A percentile compares a stretch with the other conserved stretches of the same genome.
Conservation (phyloP, 306 rosid genomes). For the Fragaria vesca region DNA sequence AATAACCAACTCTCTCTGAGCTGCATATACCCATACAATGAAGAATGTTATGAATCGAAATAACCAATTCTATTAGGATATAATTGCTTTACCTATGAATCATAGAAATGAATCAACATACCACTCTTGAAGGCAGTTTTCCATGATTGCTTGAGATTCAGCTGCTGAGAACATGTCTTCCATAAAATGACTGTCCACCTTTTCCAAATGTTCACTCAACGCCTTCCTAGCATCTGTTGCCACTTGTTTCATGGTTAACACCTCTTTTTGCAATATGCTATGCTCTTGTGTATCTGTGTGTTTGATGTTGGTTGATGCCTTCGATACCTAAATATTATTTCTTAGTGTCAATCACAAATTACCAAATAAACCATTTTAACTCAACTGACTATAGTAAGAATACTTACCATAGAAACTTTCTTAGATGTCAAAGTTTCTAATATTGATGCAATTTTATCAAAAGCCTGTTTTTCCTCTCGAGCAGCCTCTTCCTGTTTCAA, state of each 20-base stretch:
- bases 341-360: constrained; percentile 20
- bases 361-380: not conserved
- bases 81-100: not conserved
- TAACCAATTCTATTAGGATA: not conserved
- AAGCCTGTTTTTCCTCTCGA: constrained; percentile 65
- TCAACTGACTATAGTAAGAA: constrained; percentile 1
- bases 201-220: constrained; percentile 43
- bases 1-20: constrained; percentile 52
- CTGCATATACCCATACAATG: constrained; percentile 45
- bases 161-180: constrained; percentile 47
- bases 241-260: constrained; percentile 58
- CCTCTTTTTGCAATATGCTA: constrained; percentile 48
- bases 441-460: constrained; percentile 60
- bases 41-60: not conserved
- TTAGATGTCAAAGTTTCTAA: constrained; percentile 63
- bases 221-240: constrained; percentile 54
- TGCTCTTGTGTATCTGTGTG: constrained; percentile 47
- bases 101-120: constrained; percentile 33
- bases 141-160: constrained; percentile 44
- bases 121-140: constrained; percentile 62
- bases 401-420: constrained; percentile 55
- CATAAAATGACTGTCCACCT: constrained; percentile 44
- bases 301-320: constrained; percentile 61
- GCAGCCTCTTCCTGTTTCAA: constrained; percentile 68
- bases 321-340: constrained; percentile 53